Evolutionary conservation across 2,329 filamentous ascomycete genomes (phyloP).

Genomic region (Trichoderma aggressivum): DNA sequence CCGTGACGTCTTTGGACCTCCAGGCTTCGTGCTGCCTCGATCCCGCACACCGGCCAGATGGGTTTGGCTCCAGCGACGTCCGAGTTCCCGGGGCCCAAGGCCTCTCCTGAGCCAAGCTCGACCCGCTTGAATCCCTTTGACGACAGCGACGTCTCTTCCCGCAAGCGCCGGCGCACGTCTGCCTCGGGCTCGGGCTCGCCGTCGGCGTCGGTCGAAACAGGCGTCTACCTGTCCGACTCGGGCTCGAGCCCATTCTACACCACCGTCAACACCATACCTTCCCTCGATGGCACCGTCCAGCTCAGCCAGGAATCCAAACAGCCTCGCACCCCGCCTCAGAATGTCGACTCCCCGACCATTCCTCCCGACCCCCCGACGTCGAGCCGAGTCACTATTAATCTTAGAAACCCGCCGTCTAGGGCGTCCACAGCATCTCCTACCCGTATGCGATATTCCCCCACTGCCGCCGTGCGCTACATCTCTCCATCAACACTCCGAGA

Average conservation of each 20-base stretch:
- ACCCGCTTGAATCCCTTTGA: constrained; percentile 63
- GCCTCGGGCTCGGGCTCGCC: constrained; percentile 52
- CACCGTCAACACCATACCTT: constrained; percentile 28
- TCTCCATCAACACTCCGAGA: neutral
- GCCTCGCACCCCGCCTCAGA: constrained; percentile 43
- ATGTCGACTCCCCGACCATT: constrained; percentile 31
- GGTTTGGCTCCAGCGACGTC: constrained; percentile 48
- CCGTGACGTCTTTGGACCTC: constrained; percentile 48
- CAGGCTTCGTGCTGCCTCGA: constrained; percentile 38
- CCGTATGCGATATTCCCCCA: neutral
- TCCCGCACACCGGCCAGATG: constrained; percentile 48
- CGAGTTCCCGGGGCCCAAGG: constrained; percentile 55
- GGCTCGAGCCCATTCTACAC: constrained; percentile 28
- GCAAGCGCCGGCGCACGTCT: constrained; percentile 62
- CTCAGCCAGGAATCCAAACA: constrained; percentile 22
- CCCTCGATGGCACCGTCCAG: constrained; percentile 38
- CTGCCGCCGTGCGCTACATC: neutral
- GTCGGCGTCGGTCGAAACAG: constrained; percentile 49
- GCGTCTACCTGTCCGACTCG: constrained; percentile 31
- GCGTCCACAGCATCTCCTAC: constrained; percentile 36
- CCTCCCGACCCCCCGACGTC: constrained; percentile 42
- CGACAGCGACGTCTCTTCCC: constrained; percentile 52
- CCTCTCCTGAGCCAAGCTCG: constrained; percentile 61
- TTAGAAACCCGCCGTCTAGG: constrained; percentile 46
- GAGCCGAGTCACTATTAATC: constrained; percentile 59